Conservation (phyloP, 2,329 filamentous ascomycete genomes). For the Chaetomiaceae sp. region DNA sequence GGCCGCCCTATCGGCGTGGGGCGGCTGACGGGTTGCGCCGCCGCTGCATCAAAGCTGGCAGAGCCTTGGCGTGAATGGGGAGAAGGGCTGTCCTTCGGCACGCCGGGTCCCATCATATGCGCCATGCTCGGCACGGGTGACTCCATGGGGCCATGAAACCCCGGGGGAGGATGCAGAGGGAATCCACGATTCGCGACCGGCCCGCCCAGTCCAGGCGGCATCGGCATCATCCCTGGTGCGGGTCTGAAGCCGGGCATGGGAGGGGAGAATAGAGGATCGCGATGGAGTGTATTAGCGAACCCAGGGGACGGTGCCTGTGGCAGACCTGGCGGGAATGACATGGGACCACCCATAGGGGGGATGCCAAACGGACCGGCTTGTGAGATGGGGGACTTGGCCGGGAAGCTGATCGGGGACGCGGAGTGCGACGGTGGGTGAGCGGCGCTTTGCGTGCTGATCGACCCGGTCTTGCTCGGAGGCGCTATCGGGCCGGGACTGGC, state of each 20-base stretch:
- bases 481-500: conserved; percentile 59
- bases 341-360: conserved; percentile 44
- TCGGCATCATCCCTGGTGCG: conserved; percentile 40
- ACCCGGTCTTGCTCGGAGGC: conserved; percentile 54
- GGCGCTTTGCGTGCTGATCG: conserved; percentile 32
- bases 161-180: conserved; percentile 45
- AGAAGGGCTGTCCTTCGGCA: conserved; percentile 34
- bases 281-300: conserved; percentile 54
- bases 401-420: conserved; percentile 56
- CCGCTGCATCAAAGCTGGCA: conserved; percentile 54
- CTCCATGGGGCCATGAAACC: conserved; percentile 42
- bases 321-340: conserved; percentile 45
- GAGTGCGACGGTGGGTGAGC: conserved; percentile 39
- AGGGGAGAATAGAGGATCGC: conserved; percentile 40
- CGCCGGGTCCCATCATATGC: conserved; percentile 32
- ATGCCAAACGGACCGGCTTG: conserved; percentile 47
- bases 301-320: conserved; percentile 39
- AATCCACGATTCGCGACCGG: conserved; percentile 39
- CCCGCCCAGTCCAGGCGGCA: conserved; percentile 46
- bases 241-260: conserved; percentile 40
- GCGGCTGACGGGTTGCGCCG: conserved; percentile 68
- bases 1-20: conserved; percentile 86
- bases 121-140: conserved; percentile 36
- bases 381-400: conserved; percentile 39
- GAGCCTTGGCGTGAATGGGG: conserved; percentile 73